Base-by-base conservation (phyloP, 106 monocot genomes). In the Allium fistulosum region DNA sequence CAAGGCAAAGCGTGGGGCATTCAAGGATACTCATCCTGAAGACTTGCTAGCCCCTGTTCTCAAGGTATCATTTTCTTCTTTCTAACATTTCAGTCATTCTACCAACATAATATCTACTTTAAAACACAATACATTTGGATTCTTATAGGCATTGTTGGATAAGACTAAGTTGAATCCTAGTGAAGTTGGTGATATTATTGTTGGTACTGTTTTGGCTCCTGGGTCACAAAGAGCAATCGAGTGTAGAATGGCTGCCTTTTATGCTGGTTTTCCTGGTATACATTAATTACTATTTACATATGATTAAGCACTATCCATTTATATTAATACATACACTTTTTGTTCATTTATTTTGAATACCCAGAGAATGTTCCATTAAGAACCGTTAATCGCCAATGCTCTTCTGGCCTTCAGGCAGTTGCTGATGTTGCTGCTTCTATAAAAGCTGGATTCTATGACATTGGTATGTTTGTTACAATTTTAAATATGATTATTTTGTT, bases 141-240 rank as follows among this genome's bases (percentile, higher is more conserved):
- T 53, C 13, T 9, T 72, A 26, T 56, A 94, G 94, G 94, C 75
- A 46, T 59, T 94, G 68, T 58, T 94, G 45, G 90, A 87, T 61
- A 90, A 77, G 51, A 87, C 90, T 14, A 86, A 90, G 62, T 5
- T 94, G 47, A 82, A 90, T 53, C 94, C 94, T 65, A 78, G 62
- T 72, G 94, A 94, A 74, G 87, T 94, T 76, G 90, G 94, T 17
- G 94, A 94, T 69, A 94, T 94, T 63, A 75, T 94, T 69, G 94
- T 94, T 59, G 94, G 94, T 17, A 90, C 90, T 55, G 90, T 94
- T 47, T 74, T 90, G 65, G 94, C 90, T 48, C 94, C 90, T 15
- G 94, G 94, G 26, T 94, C 94, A 57, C 76, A 87, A 74, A 86
- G 94, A 69, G 94, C 90, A 16, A 94, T 81, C 59, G 80, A 87